Evolutionary conservation across 2,329 filamentous ascomycete genomes (phyloP).

Genomic region (Penicillium hordei): DNA sequence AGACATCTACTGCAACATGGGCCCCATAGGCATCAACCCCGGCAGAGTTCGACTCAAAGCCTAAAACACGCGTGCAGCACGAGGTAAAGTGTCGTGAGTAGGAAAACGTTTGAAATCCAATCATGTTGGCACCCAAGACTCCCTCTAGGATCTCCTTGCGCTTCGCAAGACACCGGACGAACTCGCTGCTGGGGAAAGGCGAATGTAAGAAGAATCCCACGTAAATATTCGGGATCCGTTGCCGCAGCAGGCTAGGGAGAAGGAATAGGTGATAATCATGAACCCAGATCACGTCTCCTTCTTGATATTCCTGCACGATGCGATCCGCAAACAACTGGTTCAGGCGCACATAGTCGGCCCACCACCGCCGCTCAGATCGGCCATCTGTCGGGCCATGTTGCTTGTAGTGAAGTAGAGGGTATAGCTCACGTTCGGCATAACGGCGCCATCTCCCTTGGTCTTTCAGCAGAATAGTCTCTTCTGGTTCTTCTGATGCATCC

Average conservation of each 20-base stretch:
- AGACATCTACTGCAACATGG: conserved; percentile 87
- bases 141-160: conserved; percentile 90
- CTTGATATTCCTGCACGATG: conserved; percentile 85
- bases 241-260: conserved; percentile 82
- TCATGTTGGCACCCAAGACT: conserved; percentile 84
- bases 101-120: conserved; percentile 93
- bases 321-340: conserved; percentile 89
- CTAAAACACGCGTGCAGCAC: conserved; percentile 85
- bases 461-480: conserved; percentile 69
- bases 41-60: conserved; percentile 81
- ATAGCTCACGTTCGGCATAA: conserved; percentile 88
- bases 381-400: conserved; percentile 88
- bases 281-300: conserved; percentile 86
- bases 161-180: conserved; percentile 81
- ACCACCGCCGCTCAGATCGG: conserved; percentile 74
- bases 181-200: conserved; percentile 95
- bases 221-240: conserved; percentile 83
- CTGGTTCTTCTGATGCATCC: conserved; percentile 69
- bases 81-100: conserved; percentile 94
- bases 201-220: conserved; percentile 93
- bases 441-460: conserved; percentile 85
- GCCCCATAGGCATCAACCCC: conserved; percentile 87
- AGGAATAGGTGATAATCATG: conserved; percentile 94
- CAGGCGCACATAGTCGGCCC: conserved; percentile 90
- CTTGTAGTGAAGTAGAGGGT: conserved; percentile 94